These are phyloP conservation scores for Quercus cerris DNA, from an alignment of 306 rosid genomes.

Conservation along the genomic window DNA sequence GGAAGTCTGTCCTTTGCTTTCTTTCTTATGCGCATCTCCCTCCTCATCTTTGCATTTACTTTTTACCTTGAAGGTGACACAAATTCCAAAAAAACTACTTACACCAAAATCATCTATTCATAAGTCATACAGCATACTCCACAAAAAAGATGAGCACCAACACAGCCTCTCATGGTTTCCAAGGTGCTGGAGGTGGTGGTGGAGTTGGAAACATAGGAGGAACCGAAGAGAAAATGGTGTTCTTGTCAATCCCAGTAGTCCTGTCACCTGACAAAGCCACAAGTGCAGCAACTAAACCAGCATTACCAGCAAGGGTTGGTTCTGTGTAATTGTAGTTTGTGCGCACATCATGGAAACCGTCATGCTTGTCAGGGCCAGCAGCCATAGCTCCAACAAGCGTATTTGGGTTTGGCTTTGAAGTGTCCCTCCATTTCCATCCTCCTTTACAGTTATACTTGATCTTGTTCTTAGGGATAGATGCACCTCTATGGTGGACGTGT, in stretches of 20 bases:
- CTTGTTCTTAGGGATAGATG: constrained; percentile 91
- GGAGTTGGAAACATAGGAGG: constrained; percentile 99
- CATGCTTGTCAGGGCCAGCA: constrained; percentile 94
- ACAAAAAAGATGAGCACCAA: constrained; percentile 4
- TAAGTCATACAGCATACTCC: constrained; percentile 45
- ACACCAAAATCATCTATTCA: constrained; percentile 37
- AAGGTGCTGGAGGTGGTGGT: constrained; percentile 99
- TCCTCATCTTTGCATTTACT: constrained; percentile 30
- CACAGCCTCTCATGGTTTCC: constrained; percentile 66
- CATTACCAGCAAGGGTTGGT: constrained; percentile 96
- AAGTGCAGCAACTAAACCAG: constrained; percentile 91
- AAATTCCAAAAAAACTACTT: constrained; percentile 25
- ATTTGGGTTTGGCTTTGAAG: constrained; percentile 77
- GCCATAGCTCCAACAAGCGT: constrained; percentile 88
- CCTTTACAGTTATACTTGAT: constrained; percentile 88
- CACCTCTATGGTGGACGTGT: constrained; percentile 93
- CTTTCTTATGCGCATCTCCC: constrained; percentile 26
- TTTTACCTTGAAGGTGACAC: constrained; percentile 33
- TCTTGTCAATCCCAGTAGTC: constrained; percentile 62
- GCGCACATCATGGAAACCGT: constrained; percentile 90
- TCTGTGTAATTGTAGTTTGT: constrained; percentile 89
- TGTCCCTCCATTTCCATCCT: constrained; percentile 98
- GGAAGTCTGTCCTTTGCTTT: constrained; percentile 9
- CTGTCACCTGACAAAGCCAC: constrained; percentile 87
- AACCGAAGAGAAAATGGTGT: constrained; percentile 88